These are phyloP conservation scores for Coniochaeta sp. DNA, from an alignment of 2,329 filamentous ascomycete genomes.

Conservation along the genomic window DNA sequence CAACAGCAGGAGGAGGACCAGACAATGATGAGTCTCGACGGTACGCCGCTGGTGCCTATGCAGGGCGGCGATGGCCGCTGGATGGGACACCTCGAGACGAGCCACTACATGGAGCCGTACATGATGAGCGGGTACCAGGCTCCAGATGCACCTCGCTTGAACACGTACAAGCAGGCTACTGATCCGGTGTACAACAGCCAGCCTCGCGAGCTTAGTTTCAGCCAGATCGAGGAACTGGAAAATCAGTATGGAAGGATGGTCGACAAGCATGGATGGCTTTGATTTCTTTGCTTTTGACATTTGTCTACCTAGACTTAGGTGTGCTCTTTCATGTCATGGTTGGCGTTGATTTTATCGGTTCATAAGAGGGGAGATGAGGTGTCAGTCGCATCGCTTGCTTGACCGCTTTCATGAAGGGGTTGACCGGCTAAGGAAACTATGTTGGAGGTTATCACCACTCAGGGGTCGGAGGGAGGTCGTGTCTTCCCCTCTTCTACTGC, in stretches of 20 bases:
- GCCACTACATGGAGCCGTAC: slow-evolving; percentile 65
- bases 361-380: neutral
- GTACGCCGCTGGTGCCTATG: slow-evolving; percentile 38
- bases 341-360: neutral
- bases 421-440: neutral
- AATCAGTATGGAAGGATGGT: slow-evolving; percentile 58
- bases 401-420: no score
- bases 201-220: slow-evolving; percentile 19
- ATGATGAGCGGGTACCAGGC: slow-evolving; percentile 68
- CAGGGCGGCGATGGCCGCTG: slow-evolving; percentile 49
- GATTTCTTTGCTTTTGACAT: neutral
- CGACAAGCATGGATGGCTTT: slow-evolving; percentile 1
- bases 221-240: slow-evolving; percentile 52
- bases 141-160: slow-evolving; percentile 25
- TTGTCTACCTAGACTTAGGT: neutral
- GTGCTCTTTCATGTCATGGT: neutral
- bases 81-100: slow-evolving; percentile 23
- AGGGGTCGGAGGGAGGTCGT: neutral
- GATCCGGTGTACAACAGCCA: slow-evolving; percentile 63
- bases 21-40: slow-evolving; percentile 45
- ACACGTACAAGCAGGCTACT: slow-evolving; percentile 48
- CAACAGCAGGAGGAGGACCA: no score
- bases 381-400: no score
- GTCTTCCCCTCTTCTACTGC: neutral
- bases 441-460: neutral